Evolutionary conservation across 2,329 filamentous ascomycete species (phyloP), one percentile per base, ranked within the genome.

Genomic region (Ascochyta fabae): DNA sequence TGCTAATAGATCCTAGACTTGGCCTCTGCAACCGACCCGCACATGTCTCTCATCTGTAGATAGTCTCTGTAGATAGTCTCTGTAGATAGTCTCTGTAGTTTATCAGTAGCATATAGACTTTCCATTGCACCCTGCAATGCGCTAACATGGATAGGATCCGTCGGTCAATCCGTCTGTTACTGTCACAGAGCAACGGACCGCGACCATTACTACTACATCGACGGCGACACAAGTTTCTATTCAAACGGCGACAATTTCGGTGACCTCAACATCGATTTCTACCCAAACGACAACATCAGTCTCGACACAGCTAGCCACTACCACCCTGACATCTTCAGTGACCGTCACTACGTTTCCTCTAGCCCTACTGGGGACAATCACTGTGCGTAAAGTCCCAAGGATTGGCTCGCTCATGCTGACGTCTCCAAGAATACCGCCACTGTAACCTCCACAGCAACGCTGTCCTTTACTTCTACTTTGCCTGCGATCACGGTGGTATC

Each of bases 81-180:
- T 15, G 34, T 39, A 13, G 22, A 50, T 35, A 48, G 35, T 43
- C 33, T 44, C 13, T 15, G 34, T 39, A 29, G 40, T 48, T 35
- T 7, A 10, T 34, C 24, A 26, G 33, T n/a, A n/a, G 45, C 45
- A 48, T 45, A 48, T 27, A 49, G 34, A 40, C 45, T 35, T 40
- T 13, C 40, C 27, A 16, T 35, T 16, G 19, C 10, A 13, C 40
- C 15, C 22, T 22, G 26, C 22, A 12, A 35, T 31, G 40, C 22
- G 45, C 51, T 54, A 39, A 54, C 6, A 8, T 23, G 34, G n/a
- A 40, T 27, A 54, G 51, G 51, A 48, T 5, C 51, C 51, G 4
- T 29, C 39, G 5, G 23, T 45, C 12, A 16, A n/a, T 6, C 39
- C 45, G 8, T 34, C 45, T 23, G 22, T 45, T 2, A 54, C 45